Conservation (phyloP, 2,329 filamentous ascomycete genomes). For the Xylariaceae sp. region DNA sequence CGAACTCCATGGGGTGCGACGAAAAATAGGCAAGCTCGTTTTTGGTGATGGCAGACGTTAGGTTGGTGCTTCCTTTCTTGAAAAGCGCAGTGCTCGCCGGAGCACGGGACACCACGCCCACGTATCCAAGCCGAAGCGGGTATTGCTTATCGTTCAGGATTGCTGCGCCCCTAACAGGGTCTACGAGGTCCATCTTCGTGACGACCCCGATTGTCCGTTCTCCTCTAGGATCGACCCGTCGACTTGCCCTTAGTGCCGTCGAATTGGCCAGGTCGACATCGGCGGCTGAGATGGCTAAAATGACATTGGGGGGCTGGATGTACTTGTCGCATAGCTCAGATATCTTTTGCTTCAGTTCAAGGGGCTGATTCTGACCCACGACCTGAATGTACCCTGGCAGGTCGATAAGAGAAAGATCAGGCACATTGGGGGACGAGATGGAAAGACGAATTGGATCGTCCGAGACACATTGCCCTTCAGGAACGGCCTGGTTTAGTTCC, state of each 20-base stretch:
- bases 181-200: slow-evolving; percentile 98
- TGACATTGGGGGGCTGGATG: slow-evolving; percentile 92
- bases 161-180: slow-evolving; percentile 67
- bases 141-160: slow-evolving; percentile 90
- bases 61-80: slow-evolving; percentile 72
- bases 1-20: slow-evolving; percentile 75
- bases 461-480: slow-evolving; percentile 84
- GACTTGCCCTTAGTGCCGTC: slow-evolving; percentile 80
- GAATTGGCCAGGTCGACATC: slow-evolving; percentile 98
- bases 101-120: slow-evolving; percentile 85
- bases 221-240: slow-evolving; percentile 86
- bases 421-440: slow-evolving; percentile 92
- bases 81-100: slow-evolving; percentile 70
- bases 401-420: slow-evolving; percentile 92
- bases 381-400: slow-evolving; percentile 97
- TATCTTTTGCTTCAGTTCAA: slow-evolving; percentile 92
- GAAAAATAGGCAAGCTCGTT: slow-evolving; percentile 88
- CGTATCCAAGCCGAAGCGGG: slow-evolving; percentile 88
- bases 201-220: slow-evolving; percentile 98
- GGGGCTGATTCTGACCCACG: slow-evolving; percentile 81
- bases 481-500: slow-evolving; percentile 89
- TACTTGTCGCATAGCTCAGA: slow-evolving; percentile 96
- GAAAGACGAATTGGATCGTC: slow-evolving; percentile 95
- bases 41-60: slow-evolving; percentile 74
- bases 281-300: slow-evolving; percentile 92